A percentile compares a stretch with the other conserved stretches of the same genome.
Conservation (phyloP, 805 yeast genomes). For the Wickerhamiella cacticola region DNA sequence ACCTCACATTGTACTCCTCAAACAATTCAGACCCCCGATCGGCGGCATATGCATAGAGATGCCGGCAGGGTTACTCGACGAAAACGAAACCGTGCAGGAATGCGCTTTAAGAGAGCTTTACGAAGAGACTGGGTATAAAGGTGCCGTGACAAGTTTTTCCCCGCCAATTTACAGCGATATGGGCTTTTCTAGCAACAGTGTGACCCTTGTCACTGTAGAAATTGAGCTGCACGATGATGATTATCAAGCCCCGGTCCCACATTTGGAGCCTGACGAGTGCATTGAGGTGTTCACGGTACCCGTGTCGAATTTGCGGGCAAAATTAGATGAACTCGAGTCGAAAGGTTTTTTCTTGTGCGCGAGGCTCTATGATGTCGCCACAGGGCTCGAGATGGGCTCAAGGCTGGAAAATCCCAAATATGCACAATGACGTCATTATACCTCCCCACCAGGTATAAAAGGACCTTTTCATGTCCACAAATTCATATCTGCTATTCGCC, state of each 20-base stretch:
- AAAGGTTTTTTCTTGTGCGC: conserved; percentile 78
- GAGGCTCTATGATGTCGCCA: conserved; percentile 72
- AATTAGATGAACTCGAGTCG: conserved; percentile 38
- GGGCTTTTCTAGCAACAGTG: conserved; percentile 80
- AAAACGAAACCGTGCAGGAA: conserved; percentile 56
- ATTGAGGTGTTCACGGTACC: conserved; percentile 70
- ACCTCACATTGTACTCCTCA: conserved; percentile 58
- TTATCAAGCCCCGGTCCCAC: conserved; percentile 55
- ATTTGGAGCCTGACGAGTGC: conserved; percentile 81
- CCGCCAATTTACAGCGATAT: conserved; percentile 60
- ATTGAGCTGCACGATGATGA: conserved; percentile 56
- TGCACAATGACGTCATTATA: not conserved
- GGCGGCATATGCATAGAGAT: conserved; percentile 82
- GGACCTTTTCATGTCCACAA: not conserved
- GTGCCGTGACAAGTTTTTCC: conserved; percentile 39
- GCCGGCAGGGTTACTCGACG: conserved; percentile 92
- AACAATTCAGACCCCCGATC: conserved; percentile 88
- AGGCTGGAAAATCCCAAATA: not conserved
- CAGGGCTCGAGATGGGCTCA: conserved; percentile 55
- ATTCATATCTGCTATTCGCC: not conserved
- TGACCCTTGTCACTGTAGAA: conserved; percentile 63
- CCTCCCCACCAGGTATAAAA: not conserved
- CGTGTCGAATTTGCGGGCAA: conserved; percentile 42
- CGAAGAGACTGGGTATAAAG: conserved; percentile 90
- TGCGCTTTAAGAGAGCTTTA: conserved; percentile 79